Conservation (phyloP, 257 asterid genomes). For the Nicotiana attenuata region DNA sequence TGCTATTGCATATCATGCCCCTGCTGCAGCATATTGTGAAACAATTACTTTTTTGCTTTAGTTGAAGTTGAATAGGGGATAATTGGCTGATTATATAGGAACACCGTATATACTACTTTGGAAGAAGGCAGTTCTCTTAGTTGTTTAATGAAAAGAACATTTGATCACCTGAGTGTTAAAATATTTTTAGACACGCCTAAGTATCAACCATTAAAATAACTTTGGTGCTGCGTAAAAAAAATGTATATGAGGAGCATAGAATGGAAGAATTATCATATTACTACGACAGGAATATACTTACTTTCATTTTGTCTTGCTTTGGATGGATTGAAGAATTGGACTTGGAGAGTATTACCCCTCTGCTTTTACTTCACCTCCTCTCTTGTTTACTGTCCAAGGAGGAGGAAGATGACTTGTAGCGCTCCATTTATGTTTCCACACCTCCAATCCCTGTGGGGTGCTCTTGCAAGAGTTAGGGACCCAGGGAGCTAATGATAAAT, state of each 20-base stretch:
- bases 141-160: neutral
- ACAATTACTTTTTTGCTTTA: neutral
- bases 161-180: neutral
- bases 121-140: neutral
- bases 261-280: neutral
- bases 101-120: neutral
- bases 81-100: neutral
- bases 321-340: neutral
- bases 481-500: neutral
- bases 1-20: neutral
- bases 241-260: neutral
- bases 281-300: neutral
- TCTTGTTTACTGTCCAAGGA: neutral
- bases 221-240: neutral
- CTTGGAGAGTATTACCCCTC: neutral
- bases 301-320: neutral
- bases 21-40: neutral
- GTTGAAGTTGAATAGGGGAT: neutral
- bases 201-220: neutral
- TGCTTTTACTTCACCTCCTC: conserved; percentile 3
- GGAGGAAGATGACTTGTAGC: neutral
- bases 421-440: neutral
- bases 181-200: neutral
- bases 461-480: neutral
- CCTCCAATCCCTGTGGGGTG: neutral